Evolutionary conservation across 2,329 filamentous ascomycete genomes (phyloP), one percentile per base, ranked within the genome.

Genomic region (Sclerotinia spermophila): DNA sequence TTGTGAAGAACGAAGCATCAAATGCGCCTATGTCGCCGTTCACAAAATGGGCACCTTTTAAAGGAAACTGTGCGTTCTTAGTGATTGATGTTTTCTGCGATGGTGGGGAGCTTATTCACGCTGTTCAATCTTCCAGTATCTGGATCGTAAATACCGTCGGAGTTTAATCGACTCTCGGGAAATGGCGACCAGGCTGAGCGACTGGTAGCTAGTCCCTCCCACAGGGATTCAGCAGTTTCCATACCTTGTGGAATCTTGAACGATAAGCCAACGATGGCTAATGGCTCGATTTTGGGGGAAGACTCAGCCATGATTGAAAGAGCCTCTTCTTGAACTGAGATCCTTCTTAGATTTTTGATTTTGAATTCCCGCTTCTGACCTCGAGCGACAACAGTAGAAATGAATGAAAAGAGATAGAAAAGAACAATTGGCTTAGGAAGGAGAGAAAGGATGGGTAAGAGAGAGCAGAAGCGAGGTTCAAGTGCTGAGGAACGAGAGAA

Each of bases 171-270:
- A 19, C 71, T 61, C 11, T 56, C n/a, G 5, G 79, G 80, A 19
- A 81, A 74, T 40, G 75, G 69, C 4, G 60, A 70, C 75, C 76
- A 77, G 17, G 64, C 90, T 78, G 92, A 90, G 11, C 92, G 85
- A 19, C 90, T 90, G 79, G 90, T 88, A 77, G 88, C 86, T n/a
- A 94, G 83, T 15, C 94, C 83, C 70, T 92, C 88, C 91, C 91
- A 94, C 40, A 94, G 87, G 67, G 86, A 86, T 70, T 92, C 89
- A 71, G 84, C 81, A 5, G 80, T 80, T 4, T 78, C 81, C 7
- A 83, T 84, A 24, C 81, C 78, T 7, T 84, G 85, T 6, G 86
- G 85, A 61, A 87, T 86, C 17, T 84, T 82, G 51, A 85, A 82
- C 7, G 82, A 83, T 71, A 86, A 80, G 45, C 85, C 86, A 53